phyloP scores from a whole-genome alignment of 2,329 filamentous ascomycete genomes.

The Pestalotiopsis sp. region DNA sequence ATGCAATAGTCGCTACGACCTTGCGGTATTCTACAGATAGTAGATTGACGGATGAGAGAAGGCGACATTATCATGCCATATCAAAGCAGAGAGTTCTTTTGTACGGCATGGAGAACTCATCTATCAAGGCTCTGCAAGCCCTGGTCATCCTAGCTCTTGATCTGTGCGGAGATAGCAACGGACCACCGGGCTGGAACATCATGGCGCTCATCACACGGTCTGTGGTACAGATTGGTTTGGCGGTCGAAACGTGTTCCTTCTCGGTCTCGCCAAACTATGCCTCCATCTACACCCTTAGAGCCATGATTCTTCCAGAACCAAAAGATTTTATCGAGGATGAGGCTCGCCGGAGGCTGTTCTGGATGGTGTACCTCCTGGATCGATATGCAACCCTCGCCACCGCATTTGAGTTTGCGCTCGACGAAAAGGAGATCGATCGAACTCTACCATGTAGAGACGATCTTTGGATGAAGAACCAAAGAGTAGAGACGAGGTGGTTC shows the following conservation, averaged over 20 bases:
- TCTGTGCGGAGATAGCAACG: slow-evolving; percentile 83
- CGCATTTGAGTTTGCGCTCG: slow-evolving; percentile 87
- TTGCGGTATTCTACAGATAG: slow-evolving; percentile 80
- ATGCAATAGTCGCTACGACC: slow-evolving; percentile 87
- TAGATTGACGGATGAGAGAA: slow-evolving; percentile 72
- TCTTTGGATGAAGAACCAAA: slow-evolving; percentile 80
- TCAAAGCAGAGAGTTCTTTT: slow-evolving; percentile 87
- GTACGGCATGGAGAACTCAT: slow-evolving; percentile 87
- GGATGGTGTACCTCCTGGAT: slow-evolving; percentile 92
- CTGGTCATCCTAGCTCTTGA: slow-evolving; percentile 86
- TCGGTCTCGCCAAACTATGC: slow-evolving; percentile 77
- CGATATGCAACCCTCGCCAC: slow-evolving; percentile 89
- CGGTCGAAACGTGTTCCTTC: slow-evolving; percentile 80
- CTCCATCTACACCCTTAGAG: slow-evolving; percentile 86
- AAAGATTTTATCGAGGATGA: slow-evolving; percentile 90
- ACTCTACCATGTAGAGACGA: slow-evolving; percentile 87
- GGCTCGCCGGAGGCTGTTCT: slow-evolving; percentile 80
- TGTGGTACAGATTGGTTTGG: slow-evolving; percentile 84
- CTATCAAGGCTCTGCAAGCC: slow-evolving; percentile 84
- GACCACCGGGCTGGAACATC: slow-evolving; percentile 89
- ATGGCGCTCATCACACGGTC: slow-evolving; percentile 86
- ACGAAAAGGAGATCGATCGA: slow-evolving; percentile 88
- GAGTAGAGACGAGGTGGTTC: slow-evolving; percentile 86
- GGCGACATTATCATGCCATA: slow-evolving; percentile 74
- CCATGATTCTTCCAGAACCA: slow-evolving; percentile 82